phyloP scores from a whole-genome alignment of 192 early-diverging fungal genomes.

The Coemansia sp. region DNA sequence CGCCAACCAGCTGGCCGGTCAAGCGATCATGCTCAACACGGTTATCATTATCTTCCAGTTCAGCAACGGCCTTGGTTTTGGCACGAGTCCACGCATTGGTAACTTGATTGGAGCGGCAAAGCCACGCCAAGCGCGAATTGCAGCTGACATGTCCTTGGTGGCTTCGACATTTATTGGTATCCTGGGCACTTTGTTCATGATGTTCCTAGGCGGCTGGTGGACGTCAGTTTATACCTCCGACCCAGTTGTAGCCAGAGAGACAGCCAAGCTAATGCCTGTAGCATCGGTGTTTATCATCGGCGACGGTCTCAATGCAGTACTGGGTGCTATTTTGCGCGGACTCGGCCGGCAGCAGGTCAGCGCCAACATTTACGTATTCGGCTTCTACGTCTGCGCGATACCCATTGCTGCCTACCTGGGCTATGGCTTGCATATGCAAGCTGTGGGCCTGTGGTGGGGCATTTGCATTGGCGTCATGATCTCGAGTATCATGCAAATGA shows the following conservation, averaged over 20 bases:
- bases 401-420: constrained; percentile 60
- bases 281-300: constrained; percentile 66
- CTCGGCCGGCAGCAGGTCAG: constrained; percentile 60
- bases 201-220: constrained; percentile 44
- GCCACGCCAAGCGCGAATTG: constrained; percentile 27
- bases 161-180: constrained; percentile 12
- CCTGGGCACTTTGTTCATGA: neutral
- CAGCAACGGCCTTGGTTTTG: constrained; percentile 60
- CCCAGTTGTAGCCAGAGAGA: constrained; percentile 64
- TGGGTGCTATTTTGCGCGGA: constrained; percentile 60
- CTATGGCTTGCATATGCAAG: constrained; percentile 44
- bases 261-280: constrained; percentile 71
- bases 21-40: constrained; percentile 62
- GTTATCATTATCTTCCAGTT: constrained; percentile 57
- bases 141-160: constrained; percentile 22
- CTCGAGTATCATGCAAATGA: constrained; percentile 42
- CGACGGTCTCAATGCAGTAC: constrained; percentile 65
- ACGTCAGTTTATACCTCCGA: constrained; percentile 68
- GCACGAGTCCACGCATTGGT: constrained; percentile 58
- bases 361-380: constrained; percentile 56
- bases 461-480: constrained; percentile 39
- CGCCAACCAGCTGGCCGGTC: constrained; percentile 60
- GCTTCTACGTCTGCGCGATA: constrained; percentile 60
- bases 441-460: constrained; percentile 54
- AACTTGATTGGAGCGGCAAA: constrained; percentile 55